These are phyloP conservation scores for Candida yuanshanica DNA, from an alignment of 805 yeast genomes.

Conservation along the genomic window DNA sequence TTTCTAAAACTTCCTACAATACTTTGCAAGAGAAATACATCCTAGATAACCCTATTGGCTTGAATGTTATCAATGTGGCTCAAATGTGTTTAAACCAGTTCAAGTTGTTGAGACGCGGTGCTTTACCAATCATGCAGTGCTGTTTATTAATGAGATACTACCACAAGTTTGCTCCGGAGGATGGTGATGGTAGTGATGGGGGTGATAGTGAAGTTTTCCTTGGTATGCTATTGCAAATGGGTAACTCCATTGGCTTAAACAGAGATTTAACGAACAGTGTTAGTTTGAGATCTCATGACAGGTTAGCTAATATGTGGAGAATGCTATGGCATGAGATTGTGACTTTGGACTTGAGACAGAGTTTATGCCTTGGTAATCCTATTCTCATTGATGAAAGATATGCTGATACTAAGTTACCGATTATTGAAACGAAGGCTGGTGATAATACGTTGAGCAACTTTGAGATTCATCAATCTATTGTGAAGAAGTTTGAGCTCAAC, in stretches of 20 bases:
- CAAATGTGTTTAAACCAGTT: conserved; percentile 52
- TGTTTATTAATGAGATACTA: conserved; percentile 47
- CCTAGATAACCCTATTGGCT: conserved; percentile 39
- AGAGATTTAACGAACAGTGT: conserved; percentile 43
- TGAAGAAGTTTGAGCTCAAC: conserved; percentile 27
- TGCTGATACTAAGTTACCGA: conserved; percentile 50
- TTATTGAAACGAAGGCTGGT: conserved; percentile 24
- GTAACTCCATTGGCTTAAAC: conserved; percentile 49
- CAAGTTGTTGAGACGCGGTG: conserved; percentile 41
- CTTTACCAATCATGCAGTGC: conserved; percentile 49
- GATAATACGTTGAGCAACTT: conserved; percentile 32
- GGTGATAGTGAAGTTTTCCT: conserved; percentile 51
- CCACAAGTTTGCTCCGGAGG: conserved; percentile 53
- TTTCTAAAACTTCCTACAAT: conserved; percentile 15
- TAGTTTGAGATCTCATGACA: conserved; percentile 19
- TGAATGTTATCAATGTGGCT: conserved; percentile 42
- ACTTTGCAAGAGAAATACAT: conserved; percentile 29
- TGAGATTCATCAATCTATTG: conserved; percentile 36
- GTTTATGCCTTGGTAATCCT: conserved; percentile 44
- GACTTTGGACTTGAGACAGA: conserved; percentile 39
- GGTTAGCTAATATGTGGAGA: conserved; percentile 43
- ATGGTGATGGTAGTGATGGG: conserved; percentile 51
- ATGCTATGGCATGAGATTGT: conserved; percentile 53
- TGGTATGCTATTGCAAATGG: conserved; percentile 51
- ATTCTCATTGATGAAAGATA: conserved; percentile 31